Base-by-base conservation (phyloP, 1,284 basidiomycete genomes). In the Boletus chippewaensis region DNA sequence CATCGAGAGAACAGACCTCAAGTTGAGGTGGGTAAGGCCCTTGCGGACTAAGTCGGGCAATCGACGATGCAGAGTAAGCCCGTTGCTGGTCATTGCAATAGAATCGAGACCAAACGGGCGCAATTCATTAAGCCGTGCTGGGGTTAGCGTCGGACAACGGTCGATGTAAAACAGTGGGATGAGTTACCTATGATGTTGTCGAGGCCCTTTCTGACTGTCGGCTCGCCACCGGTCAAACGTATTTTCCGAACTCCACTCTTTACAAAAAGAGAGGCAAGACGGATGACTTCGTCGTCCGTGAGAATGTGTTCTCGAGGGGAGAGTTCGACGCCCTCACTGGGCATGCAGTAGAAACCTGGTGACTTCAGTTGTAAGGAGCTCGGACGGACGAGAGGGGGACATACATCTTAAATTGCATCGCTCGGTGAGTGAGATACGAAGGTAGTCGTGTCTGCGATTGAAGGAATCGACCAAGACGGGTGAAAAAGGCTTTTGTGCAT, bases 301-400 rank as follows among this genome's bases (percentile, higher is more conserved):
- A 94, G 75, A 52, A 92, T 76, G 52, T 86, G 75, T 9, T 73
- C 72, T 34, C 73, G 71, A 2, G 89, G 90, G 9, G 88, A 86
- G 18, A 94, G 74, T 45, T 85, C 79, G 1, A 91, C 73, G 32
- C 91, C 91, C 60, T 89, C 83, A 51, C 76, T 80, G 2, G 91
- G 91, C 91, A 94, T 95, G 63, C 91, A 95, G 63, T 94, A 94
- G 61, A 90, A 88, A 61, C 88, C 88, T 90, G 57, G 49, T 53
- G 40, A 40, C 13, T 15, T 59, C 40, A 49, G 38, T 24, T 38
- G 9, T 4, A 18, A 12, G 32, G 26, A 11, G 18, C 41, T 20
- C 12, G 2, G 28, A 38, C 26, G 0, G 26, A 50, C 5, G 3
- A 20, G 38, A 36, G 28, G 54, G 4, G 10, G 34, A 71, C 78